These are phyloP conservation scores for Starmerella stigmatis DNA, from an alignment of 805 yeast species.

Conservation along the genomic window DNA sequence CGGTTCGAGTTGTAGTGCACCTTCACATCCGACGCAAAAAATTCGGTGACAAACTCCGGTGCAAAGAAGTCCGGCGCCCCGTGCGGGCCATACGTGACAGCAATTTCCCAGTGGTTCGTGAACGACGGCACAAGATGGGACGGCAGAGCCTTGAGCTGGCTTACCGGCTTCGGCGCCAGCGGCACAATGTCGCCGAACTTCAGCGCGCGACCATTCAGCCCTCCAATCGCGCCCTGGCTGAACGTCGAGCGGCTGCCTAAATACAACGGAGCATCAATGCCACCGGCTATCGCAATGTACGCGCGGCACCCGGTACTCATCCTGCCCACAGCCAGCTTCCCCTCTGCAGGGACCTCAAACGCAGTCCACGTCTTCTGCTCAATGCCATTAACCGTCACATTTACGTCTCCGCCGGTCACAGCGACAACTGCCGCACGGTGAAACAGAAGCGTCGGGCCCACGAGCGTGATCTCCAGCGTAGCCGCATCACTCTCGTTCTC, in stretches of 20 bases:
- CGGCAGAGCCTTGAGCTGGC: conserved; percentile 42
- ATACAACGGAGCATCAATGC: conserved; percentile 87
- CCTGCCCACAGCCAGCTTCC: conserved; percentile 70
- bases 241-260: conserved; percentile 94
- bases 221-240: conserved; percentile 85
- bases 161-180: conserved; percentile 29
- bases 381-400: conserved; percentile 54
- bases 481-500: conserved; percentile 79
- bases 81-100: conserved; percentile 95
- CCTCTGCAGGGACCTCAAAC: conserved; percentile 59
- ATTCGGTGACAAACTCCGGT: conserved; percentile 59
- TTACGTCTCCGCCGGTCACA: conserved; percentile 75
- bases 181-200: conserved; percentile 87
- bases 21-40: conserved; percentile 76
- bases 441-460: conserved; percentile 78
- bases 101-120: conserved; percentile 63
- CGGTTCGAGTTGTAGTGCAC: conserved; percentile 95
- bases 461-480: conserved; percentile 78
- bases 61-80: conserved; percentile 94
- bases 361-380: conserved; percentile 61
- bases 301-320: conserved; percentile 76
- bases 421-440: conserved; percentile 71
- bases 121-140: conserved; percentile 44
- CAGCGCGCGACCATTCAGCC: conserved; percentile 83
- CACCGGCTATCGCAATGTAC: conserved; percentile 82